phyloP scores from a whole-genome alignment of 106 monocot genomes.

The Dioscorea zingiberensis region DNA sequence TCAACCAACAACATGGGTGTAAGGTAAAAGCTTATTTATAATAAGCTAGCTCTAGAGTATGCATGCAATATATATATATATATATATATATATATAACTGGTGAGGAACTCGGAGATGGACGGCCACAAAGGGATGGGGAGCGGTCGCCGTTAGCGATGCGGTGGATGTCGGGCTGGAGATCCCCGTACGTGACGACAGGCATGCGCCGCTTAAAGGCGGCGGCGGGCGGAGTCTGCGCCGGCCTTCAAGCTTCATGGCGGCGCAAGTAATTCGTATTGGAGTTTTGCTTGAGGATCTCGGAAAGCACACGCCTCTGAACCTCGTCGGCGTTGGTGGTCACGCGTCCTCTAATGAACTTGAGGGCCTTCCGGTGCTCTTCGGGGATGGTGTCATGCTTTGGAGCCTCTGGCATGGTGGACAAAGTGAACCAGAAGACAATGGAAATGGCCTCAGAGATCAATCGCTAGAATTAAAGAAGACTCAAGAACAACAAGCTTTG shows the following conservation, averaged over 20 bases:
- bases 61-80: background rate
- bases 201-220: conserved; percentile 43
- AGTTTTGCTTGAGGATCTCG: conserved; percentile 71
- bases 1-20: no score
- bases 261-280: conserved; percentile 50
- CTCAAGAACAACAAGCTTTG: background rate
- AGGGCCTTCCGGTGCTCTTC: conserved; percentile 56
- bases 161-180: conserved; percentile 55
- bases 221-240: no score
- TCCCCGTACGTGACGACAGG: conserved; percentile 69
- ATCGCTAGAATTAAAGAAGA: no score
- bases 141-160: conserved; percentile 76
- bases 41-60: no score
- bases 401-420: conserved; percentile 72
- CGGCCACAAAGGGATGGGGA: conserved; percentile 67
- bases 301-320: conserved; percentile 58
- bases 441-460: background rate
- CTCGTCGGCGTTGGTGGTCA: conserved; percentile 40
- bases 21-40: no score
- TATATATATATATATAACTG: conserved; percentile 25
- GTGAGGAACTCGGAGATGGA: conserved; percentile 87
- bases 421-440: no score
- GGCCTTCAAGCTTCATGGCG: conserved; percentile 43
- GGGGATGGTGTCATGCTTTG: conserved; percentile 13
- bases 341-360: conserved; percentile 74